Base-by-base conservation (phyloP, 2,329 filamentous ascomycete genomes). In the Chaetomiaceae sp. region DNA sequence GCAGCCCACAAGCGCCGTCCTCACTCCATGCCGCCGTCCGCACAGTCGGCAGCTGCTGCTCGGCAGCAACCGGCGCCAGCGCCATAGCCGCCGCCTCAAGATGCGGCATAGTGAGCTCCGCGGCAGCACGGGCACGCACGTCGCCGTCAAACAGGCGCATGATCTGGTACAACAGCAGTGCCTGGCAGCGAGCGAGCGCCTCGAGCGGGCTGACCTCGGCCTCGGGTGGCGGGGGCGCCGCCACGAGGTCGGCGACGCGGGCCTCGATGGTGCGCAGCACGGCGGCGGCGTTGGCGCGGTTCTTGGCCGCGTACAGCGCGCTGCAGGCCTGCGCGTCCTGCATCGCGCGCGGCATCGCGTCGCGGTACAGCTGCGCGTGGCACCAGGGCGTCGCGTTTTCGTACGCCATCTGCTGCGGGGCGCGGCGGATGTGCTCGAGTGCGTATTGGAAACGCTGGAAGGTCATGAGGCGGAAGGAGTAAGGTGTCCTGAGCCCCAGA, bases 201-300 rank as follows among this genome's bases (percentile, higher is more conserved):
- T 66, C 65, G 5, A 60, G 35, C 29, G 29, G 12, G 29, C n/a
- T n/a, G 11, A n/a, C 29, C 10, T 6, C 27, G 17, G 56, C 47
- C 1, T 52, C 57, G 10, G 56, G 34, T 0, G 69, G 63, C 0
- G 60, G 43, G 0, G 68, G 62, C 0, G 64, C 54, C 11, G 59
- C 58, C 11, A 73, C 46, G 1, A 80, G 64, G 5, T 72, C 69
- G 35, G 65, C 59, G 5, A 69, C 65, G 18, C 68, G 69, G 18
- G 63, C 60, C 14, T 71, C 68, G 46, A 80, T 71, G 36, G 69
- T 68, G 2, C 69, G 67, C 17, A 72, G 61, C n/a, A 81, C 69
- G 19, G 75, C 58, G 29, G 29, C 29, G 3, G 29, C 12, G 12
- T 32, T 14, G 12, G 12, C 15, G 12, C 12, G 12, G 14, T n/a